Evolutionary conservation across 176 grass and related monocot species (phyloP).

Genomic region (Phragmites australis): DNA sequence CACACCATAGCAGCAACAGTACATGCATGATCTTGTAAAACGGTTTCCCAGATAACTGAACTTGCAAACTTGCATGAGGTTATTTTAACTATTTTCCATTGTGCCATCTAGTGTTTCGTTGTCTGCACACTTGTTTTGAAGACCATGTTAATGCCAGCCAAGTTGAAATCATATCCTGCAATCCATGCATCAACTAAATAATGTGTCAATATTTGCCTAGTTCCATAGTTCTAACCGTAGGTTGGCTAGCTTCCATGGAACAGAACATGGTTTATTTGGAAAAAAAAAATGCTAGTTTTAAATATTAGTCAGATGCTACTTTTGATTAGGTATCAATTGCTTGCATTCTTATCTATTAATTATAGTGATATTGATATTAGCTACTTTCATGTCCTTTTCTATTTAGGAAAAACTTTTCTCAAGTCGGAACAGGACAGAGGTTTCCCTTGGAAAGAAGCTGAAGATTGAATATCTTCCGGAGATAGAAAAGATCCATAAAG

Average conservation of each 20-base stretch:
- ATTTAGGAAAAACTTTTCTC: constrained; percentile 94
- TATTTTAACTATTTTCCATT: background rate
- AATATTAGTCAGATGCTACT: constrained; percentile 18
- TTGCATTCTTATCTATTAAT: constrained; percentile 5
- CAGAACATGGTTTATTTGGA: background rate
- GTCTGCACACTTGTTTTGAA: constrained; percentile 8
- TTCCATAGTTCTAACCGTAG: background rate
- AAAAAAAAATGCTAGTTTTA: constrained; percentile 13
- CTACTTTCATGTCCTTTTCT: constrained; percentile 33
- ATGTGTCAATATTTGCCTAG: background rate
- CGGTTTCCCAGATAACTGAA: background rate
- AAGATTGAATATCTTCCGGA: constrained; percentile 98
- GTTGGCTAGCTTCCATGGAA: background rate
- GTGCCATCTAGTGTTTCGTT: background rate
- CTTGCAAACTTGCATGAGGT: background rate
- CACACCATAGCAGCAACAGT: background rate
- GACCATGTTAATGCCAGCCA: constrained; percentile 7
- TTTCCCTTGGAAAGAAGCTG: constrained; percentile 94
- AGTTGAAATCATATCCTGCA: background rate
- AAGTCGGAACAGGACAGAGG: constrained; percentile 95
- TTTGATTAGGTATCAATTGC: background rate
- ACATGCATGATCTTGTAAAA: background rate
- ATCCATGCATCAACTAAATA: background rate
- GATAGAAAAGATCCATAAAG: constrained; percentile 96
- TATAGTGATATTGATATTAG: background rate